Base-by-base conservation (phyloP, 495 filamentous ascomycete species). In the Penicillium ucsense region DNA sequence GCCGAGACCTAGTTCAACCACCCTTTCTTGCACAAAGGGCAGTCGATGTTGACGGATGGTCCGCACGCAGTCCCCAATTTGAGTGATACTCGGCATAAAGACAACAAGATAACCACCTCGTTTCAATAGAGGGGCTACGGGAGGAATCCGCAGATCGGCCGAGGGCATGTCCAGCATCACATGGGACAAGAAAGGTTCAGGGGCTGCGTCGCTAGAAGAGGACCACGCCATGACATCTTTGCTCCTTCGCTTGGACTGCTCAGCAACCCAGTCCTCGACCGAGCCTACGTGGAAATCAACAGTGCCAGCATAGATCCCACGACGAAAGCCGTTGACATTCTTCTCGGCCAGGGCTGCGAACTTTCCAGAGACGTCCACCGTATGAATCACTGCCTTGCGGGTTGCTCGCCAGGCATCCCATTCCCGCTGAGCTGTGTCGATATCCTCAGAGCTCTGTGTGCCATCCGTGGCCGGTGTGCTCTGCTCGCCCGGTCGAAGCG, bases 21-120 rank as follows among this genome's bases (percentile, higher is more conserved):
- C 79, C 50, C 65, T 68, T 38, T 87, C 83, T 44, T 82, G 65
- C 4, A 75, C 61, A 30, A 87, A 67, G 1, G 77, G 76, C 37
- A 86, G 49, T 11, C 54, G 65, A 12, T 75, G 53, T 8, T 66
- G 52, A 37, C 69, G 76, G 32, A 84, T 74, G 9, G 65, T 41
- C 43, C 75, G 65, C 36, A 88, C 62, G 43, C 78, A 80, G 1
- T 76, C 68, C 34, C 70, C 75, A 47, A 90, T 85, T 63, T 90
- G 87, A 5, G 84, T 88, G 47, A 91, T 78, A 51, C 78, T 86
- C 3, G 86, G 86, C 61, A 77, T 80, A 59, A 86, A 91, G 11
- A 86, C 77, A 28, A 80, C 66, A 2, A 91, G 62, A 4, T 74
- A 55, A 1, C 84, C 86, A 60, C 85, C 73, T 0, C 70, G 64